Evolutionary conservation across 306 rosid genomes (phyloP), one percentile per base, ranked within the genome.

Genomic region (Sindora glabra): DNA sequence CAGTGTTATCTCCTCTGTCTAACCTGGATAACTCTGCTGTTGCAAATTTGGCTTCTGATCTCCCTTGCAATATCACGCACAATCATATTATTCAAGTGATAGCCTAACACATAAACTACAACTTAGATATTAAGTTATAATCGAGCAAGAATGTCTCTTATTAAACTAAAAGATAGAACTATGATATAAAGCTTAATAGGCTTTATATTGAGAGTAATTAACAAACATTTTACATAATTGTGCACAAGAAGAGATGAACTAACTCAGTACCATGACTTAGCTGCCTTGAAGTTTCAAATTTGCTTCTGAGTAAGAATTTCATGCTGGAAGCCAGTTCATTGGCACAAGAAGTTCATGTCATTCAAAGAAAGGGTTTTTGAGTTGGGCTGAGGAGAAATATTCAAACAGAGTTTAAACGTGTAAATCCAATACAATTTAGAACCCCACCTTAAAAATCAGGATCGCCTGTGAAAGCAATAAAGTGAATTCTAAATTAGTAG

Each of bases 391-490:
- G 52, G 67, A 69, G 76, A 37, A n/a, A 62, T 59, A 59, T 65
- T 64, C 38, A 58, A 70, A 21, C 52, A 19, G 24, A 19, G 70
- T 74, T 55, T 45, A 74, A 56, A 55, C 71, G 56, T 22, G 57
- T 46, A 27, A 59, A 71, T 19, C 39, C 59, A 63, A 21, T 13
- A 60, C 59, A 18, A 61, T 56, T 70, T 62, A 70, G 80, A 60
- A 74, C 62, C 75, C 70, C 77, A 79, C 68, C 80, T 79, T 67
- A 79, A 80, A 80, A 79, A 56, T 79, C 80, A 79, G 84, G 84
- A 79, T 79, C 84, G 74, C 84, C 84, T 79, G 84, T 79, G 84
- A 79, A 74, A 73, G 72, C 79, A 79, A 79, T 61, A 69, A 49
- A 79, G 77, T 70, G 65, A 65, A 68, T 66, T 47, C 56, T 69